Evolutionary conservation across 306 rosid genomes (phyloP), one percentile per base, ranked within the genome.

Genomic region (Cicer yamashitae): DNA sequence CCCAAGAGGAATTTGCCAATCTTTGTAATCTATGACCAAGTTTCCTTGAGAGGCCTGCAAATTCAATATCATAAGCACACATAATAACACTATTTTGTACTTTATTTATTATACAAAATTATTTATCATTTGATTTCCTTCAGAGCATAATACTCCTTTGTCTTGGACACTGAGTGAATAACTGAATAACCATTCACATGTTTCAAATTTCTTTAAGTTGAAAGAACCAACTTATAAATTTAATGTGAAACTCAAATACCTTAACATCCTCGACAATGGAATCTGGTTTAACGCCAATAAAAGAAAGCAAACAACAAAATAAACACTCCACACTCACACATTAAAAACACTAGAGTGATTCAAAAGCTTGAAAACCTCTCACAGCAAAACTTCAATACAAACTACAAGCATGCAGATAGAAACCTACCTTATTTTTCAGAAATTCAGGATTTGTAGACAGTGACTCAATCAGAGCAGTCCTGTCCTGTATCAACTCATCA

Each of bases 1-100:
- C 67, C 98, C 98, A 40, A 94, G 96, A 43, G 98, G 98, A 82
- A 94, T 82, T 86, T 94, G 96, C 98, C 94, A 91, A 73, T 94
- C 98, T 88, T 90, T 94, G 84, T 90, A 94, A 84, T 94, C 98
- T 82, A 94, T 87, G 74, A 91, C 94, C 84, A 58, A 9, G 84
- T 85, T 88, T 78, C 76, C 88, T 83, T 90, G 77, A 79, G 98
- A 87, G 67, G 93, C 94, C 98, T 91, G 86, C 48, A 88, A 82
- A 30, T 73, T 79, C 81, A 79, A 74, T 45, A 20, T 62, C 51
- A 82, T 30, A 57, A 56, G 61, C 34, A 70, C 65, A 70, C 50
- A 41, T 37, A 65, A 44, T n/a, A 20, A 22, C 17, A 53, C 9
- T 40, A 43, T 20, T 52, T 67, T 30, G 37, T 56, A 8, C 50